Evolutionary conservation across 2,329 filamentous ascomycete species (phyloP).

Genomic region (Exophiala viscosa): DNA sequence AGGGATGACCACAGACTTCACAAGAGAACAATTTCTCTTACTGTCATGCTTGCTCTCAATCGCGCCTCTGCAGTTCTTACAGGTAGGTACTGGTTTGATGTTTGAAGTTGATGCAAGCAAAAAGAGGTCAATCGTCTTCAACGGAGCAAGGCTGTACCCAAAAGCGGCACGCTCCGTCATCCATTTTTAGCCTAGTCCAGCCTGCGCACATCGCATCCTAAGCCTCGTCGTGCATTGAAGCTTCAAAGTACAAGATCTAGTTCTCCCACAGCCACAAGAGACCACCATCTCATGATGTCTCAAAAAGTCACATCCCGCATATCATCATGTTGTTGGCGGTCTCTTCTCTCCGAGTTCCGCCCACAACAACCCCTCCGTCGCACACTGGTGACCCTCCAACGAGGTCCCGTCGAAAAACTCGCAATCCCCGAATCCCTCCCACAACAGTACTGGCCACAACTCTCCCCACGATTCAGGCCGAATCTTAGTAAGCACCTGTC

Average conservation of each 20-base stretch:
- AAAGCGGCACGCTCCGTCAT: background rate
- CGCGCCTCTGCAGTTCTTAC: too few relatives aligned
- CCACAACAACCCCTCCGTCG: slow-evolving; percentile 47
- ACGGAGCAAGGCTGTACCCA: background rate
- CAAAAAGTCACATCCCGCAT: slow-evolving; percentile 55
- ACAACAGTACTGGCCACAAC: slow-evolving; percentile 40
- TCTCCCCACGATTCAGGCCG: slow-evolving; percentile 39
- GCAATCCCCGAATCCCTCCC: slow-evolving; percentile 42
- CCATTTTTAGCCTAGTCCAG: background rate
- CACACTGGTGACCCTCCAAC: slow-evolving; percentile 50
- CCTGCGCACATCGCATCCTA: background rate
- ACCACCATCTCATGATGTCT: slow-evolving; percentile 48
- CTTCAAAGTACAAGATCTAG: background rate
- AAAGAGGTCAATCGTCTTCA: too few relatives aligned
- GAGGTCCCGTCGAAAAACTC: slow-evolving; percentile 39
- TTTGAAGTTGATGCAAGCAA: too few relatives aligned
- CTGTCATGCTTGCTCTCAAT: too few relatives aligned
- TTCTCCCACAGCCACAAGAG: background rate
- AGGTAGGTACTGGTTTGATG: too few relatives aligned
- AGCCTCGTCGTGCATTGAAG: background rate
- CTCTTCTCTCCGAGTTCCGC: slow-evolving; percentile 57
- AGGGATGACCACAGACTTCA: too few relatives aligned
- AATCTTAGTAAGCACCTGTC: slow-evolving; percentile 38
- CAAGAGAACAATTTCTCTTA: too few relatives aligned
- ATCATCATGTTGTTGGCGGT: slow-evolving; percentile 69